Percentiles rank a stretch among this genome's conserved stretches.
These are phyloP conservation scores for Deinandra increscens DNA, from an alignment of 129 eudicot species.

Conservation along the genomic window DNA sequence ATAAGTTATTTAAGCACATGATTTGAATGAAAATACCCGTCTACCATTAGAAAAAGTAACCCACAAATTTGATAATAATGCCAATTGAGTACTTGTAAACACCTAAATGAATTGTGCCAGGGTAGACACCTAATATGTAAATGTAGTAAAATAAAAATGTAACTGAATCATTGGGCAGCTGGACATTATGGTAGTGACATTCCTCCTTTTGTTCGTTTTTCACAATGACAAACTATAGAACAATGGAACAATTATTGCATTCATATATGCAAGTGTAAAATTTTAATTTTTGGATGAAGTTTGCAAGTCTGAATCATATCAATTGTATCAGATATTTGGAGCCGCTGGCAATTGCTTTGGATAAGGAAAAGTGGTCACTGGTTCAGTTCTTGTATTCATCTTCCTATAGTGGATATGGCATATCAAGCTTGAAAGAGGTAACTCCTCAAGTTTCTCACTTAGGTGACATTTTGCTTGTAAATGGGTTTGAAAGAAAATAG, in stretches of 20 bases:
- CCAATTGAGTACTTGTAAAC: neutral
- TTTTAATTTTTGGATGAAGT: slow-evolving; percentile 13
- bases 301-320: slow-evolving; percentile 20
- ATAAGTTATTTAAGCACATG: neutral
- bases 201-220: neutral
- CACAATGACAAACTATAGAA: neutral
- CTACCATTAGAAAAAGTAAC: no score
- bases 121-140: neutral
- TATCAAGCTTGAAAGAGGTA: slow-evolving; percentile 92
- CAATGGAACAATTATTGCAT: slow-evolving; percentile 1
- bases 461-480: neutral
- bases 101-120: neutral
- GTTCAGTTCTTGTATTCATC: slow-evolving; percentile 90
- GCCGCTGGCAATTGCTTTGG: slow-evolving; percentile 92
- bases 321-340: slow-evolving; percentile 64
- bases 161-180: neutral
- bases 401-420: slow-evolving; percentile 91
- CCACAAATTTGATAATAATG: neutral
- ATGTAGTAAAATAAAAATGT: neutral
- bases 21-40: no score
- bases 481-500: neutral
- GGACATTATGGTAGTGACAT: neutral
- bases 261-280: neutral
- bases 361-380: slow-evolving; percentile 87
- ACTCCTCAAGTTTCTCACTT: slow-evolving; percentile 14